These are phyloP conservation scores for Suillus tomentosus DNA, from an alignment of 768 basidiomycete genomes.

Conservation along the genomic window DNA sequence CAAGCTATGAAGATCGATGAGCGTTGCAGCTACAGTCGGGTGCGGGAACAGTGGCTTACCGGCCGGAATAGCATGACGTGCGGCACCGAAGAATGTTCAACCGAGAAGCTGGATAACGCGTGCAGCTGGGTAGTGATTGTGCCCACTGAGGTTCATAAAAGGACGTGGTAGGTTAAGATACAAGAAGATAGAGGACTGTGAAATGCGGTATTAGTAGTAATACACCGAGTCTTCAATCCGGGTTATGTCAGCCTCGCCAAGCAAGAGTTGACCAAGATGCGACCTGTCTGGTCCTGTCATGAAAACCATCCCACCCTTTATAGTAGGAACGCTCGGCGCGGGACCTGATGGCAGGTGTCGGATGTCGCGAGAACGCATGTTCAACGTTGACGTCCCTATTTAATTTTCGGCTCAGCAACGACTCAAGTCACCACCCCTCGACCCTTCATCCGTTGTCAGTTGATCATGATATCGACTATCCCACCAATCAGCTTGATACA, in stretches of 20 bases:
- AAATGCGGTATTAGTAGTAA: neutral
- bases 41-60: conserved; percentile 34
- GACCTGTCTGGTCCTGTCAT: neutral
- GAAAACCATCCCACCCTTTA: neutral
- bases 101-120: conserved; percentile 12
- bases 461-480: neutral
- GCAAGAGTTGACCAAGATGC: neutral
- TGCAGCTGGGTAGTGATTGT: neutral
- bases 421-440: neutral
- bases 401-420: conserved; percentile 3
- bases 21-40: neutral
- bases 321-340: neutral
- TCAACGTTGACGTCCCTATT: neutral
- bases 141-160: conserved; percentile 11
- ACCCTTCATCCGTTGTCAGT: conserved; percentile 1
- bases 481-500: neutral
- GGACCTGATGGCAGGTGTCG: neutral
- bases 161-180: neutral
- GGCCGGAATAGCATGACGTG: conserved; percentile 52
- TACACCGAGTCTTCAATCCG: neutral
- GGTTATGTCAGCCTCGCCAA: conserved; percentile 9
- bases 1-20: conserved; percentile 26
- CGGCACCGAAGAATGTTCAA: conserved; percentile 10
- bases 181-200: conserved; percentile 6
- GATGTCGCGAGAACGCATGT: conserved; percentile 1